These are phyloP conservation scores for Pseudonitzschia multiseries DNA, from an alignment of 108 stramenopile genomes.

Conservation along the genomic window DNA sequence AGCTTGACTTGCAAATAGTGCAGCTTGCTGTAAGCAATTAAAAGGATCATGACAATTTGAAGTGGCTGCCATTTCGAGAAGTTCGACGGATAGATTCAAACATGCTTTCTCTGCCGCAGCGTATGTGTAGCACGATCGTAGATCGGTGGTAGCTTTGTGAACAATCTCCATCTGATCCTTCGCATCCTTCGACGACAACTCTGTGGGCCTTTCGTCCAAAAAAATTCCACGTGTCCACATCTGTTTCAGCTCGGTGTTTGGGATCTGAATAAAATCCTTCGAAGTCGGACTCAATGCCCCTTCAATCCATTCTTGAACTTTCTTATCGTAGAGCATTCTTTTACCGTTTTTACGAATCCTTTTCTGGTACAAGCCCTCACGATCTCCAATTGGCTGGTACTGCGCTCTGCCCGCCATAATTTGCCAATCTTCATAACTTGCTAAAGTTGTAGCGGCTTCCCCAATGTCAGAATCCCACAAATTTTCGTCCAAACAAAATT, in stretches of 20 bases:
- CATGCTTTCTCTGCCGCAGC: constrained; percentile 61
- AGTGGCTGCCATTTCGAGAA: constrained; percentile 58
- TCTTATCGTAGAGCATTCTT: constrained; percentile 8
- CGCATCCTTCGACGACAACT: background rate
- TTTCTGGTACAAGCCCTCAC: constrained; percentile 12
- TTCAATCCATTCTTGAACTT: constrained; percentile 8
- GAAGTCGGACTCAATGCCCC: constrained; percentile 9
- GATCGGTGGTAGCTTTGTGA: constrained; percentile 36
- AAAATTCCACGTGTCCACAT: constrained; percentile 6
- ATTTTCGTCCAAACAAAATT: constrained; percentile 53
- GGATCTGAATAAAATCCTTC: constrained; percentile 26
- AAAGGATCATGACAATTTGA: constrained; percentile 72
- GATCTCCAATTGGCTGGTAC: constrained; percentile 16
- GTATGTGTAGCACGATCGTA: constrained; percentile 68
- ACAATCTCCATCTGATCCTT: constrained; percentile 51
- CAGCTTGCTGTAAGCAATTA: constrained; percentile 76
- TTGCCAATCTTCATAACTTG: constrained; percentile 35
- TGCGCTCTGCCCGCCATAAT: constrained; percentile 9
- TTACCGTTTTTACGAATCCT: background rate
- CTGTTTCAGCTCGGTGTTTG: constrained; percentile 16
- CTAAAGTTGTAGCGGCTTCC: constrained; percentile 31
- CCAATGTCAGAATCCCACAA: constrained; percentile 75
- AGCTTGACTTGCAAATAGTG: constrained; percentile 74
- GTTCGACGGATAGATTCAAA: constrained; percentile 56
- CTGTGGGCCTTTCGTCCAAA: constrained; percentile 10